These are phyloP conservation scores for Monosporozyma aerobia DNA, from an alignment of 805 yeast species.

Conservation along the genomic window DNA sequence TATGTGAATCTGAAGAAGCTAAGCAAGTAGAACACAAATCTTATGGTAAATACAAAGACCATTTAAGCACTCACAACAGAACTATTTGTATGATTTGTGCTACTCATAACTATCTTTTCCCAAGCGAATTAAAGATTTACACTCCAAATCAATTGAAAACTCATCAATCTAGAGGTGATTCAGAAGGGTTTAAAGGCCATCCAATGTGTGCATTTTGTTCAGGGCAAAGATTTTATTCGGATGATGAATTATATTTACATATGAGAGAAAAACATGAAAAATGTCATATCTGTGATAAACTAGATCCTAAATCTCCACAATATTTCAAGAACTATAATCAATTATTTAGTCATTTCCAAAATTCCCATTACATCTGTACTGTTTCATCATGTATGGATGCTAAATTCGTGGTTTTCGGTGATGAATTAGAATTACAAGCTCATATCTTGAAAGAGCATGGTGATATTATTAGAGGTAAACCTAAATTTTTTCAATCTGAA, in stretches of 20 bases:
- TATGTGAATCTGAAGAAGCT: slow-evolving; percentile 29
- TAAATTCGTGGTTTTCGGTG: slow-evolving; percentile 85
- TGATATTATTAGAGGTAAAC: slow-evolving; percentile 22
- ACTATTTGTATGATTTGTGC: slow-evolving; percentile 70
- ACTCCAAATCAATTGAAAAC: slow-evolving; percentile 50
- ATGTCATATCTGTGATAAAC: slow-evolving; percentile 81
- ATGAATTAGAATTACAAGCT: slow-evolving; percentile 75
- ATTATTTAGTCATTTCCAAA: slow-evolving; percentile 64
- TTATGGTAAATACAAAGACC: slow-evolving; percentile 55
- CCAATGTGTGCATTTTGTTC: slow-evolving; percentile 80
- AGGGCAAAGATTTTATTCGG: slow-evolving; percentile 70
- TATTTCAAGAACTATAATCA: slow-evolving; percentile 72
- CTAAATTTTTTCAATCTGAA: slow-evolving; percentile 45
- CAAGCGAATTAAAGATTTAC: slow-evolving; percentile 57
- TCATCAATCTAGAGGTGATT: slow-evolving; percentile 70
- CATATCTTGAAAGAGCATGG: slow-evolving; percentile 79
- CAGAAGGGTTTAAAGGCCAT: slow-evolving; percentile 59
- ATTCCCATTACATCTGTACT: slow-evolving; percentile 67
- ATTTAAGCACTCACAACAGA: slow-evolving; percentile 58
- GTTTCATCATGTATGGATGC: slow-evolving; percentile 74
- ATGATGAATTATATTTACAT: slow-evolving; percentile 77
- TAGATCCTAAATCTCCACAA: slow-evolving; percentile 51
- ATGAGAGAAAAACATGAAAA: slow-evolving; percentile 77
- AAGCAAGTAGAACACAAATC: slow-evolving; percentile 29
- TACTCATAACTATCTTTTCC: slow-evolving; percentile 65